Percentiles rank a stretch among this genome's conserved stretches.
Evolutionary conservation across 2,329 filamentous ascomycete species (phyloP).

Genomic region (Aspergillus sp.): DNA sequence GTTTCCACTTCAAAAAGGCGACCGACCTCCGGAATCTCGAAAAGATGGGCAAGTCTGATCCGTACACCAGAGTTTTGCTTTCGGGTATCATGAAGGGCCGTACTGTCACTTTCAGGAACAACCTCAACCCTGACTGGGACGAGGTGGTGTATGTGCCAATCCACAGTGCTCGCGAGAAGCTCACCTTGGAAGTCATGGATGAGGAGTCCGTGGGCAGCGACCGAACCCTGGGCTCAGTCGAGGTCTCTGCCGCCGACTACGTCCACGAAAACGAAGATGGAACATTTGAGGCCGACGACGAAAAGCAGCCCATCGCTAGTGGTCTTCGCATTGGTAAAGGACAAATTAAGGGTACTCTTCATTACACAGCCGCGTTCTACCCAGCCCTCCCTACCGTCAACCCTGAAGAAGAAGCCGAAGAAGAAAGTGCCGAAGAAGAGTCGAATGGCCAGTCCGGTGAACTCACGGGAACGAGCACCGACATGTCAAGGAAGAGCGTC

Average conservation of each 20-base stretch:
- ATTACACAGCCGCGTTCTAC: slow-evolving; percentile 84
- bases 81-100: slow-evolving; percentile 87
- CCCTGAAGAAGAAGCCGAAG: slow-evolving; percentile 63
- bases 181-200: slow-evolving; percentile 93
- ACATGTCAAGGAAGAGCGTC: slow-evolving; percentile 21
- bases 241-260: slow-evolving; percentile 73
- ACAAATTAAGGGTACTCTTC: slow-evolving; percentile 70
- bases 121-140: slow-evolving; percentile 91
- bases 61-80: slow-evolving; percentile 81
- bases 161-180: slow-evolving; percentile 75
- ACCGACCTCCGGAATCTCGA: slow-evolving; percentile 85
- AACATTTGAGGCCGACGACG: slow-evolving; percentile 74
- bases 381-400: slow-evolving; percentile 83
- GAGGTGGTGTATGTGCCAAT: slow-evolving; percentile 93
- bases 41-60: slow-evolving; percentile 93
- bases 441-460: slow-evolving; percentile 15
- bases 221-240: slow-evolving; percentile 75
- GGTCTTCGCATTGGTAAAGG: slow-evolving; percentile 70
- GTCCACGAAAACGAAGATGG: slow-evolving; percentile 72
- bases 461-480: slow-evolving; percentile 1
- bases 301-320: slow-evolving; percentile 63
- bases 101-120: slow-evolving; percentile 94
- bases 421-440: slow-evolving; percentile 44
- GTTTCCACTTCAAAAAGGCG: slow-evolving; percentile 83
- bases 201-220: slow-evolving; percentile 89